These are phyloP conservation scores for Umbelopsis sp. DNA, from an alignment of 192 early-diverging fungal species.

Conservation along the genomic window DNA sequence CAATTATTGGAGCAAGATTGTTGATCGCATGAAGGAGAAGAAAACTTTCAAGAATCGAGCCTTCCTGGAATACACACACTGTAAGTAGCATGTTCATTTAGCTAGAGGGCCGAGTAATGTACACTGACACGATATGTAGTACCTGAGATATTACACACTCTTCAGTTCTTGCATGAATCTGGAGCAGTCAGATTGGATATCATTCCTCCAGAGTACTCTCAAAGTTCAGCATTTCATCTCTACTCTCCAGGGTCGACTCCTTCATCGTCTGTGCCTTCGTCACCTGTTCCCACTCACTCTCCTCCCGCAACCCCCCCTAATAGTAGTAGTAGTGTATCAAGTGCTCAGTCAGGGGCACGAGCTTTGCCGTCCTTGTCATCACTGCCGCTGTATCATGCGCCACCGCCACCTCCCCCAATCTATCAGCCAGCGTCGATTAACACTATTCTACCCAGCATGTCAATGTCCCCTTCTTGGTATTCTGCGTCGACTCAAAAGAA, in stretches of 20 bases:
- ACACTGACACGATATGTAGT: constrained; percentile 11
- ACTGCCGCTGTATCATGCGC: not conserved
- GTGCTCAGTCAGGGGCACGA: not conserved
- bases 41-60: constrained; percentile 33
- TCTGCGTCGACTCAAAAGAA: constrained; percentile 40
- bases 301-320: not conserved
- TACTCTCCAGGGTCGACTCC: constrained; percentile 5
- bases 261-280: constrained; percentile 21
- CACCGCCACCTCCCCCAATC: constrained; percentile 26
- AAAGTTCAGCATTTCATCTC: not conserved
- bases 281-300: not conserved
- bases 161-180: constrained; percentile 32
- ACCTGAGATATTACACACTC: constrained; percentile 30
- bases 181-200: constrained; percentile 29
- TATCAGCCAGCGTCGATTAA: constrained; percentile 34
- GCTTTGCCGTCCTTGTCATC: not conserved
- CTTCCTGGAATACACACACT: constrained; percentile 37
- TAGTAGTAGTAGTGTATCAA: not conserved
- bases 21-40: constrained; percentile 37
- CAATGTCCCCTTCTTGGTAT: constrained; percentile 43
- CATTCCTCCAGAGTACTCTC: constrained; percentile 36
- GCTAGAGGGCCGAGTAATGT: not conserved
- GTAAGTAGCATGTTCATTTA: not conserved
- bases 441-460: constrained; percentile 32
- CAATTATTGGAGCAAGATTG: constrained; percentile 33